Evolutionary conservation across 208 protist genomes (phyloP), one percentile per base, ranked within the genome.

Genomic region (Wallacemonas sp.): DNA sequence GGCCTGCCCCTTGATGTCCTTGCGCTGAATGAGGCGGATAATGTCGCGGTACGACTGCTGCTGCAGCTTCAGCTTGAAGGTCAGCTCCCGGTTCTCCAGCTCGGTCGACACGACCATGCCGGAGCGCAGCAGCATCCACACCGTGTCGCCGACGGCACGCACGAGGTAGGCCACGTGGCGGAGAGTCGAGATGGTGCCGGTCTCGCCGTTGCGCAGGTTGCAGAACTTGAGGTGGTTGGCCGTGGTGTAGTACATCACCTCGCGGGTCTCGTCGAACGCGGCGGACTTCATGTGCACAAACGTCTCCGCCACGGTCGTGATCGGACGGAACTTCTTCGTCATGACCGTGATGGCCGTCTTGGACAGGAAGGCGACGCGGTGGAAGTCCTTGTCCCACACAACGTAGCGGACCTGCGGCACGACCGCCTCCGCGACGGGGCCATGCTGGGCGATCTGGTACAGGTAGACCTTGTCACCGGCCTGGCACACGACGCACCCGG

Each of bases 191-290:
- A 99, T 99, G 33, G 98, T 99, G 52, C 98, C 98, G 31, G 66
- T 87, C 70, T 99, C 98, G 28, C 98, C 97, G 67, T 77, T 97
- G 52, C 73, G 76, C 38, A 94, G 57, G 71, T 83, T 86, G 74
- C 87, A 93, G 80, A 99, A 99, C 74, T 99, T 99, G 50, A 99
- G 90, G 77, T 99, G 99, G 79, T 97, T 98, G 1, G 89, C 78
- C 2, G 99, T 99, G 16, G 95, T 98, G 82, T 99, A 99, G 59
- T 99, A 94, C 41, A 99, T 96, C 5, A 99, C 89, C 33, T 98
- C 91, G 66, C 96, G 82, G 48, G 77, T 81, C 61, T 94, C 88
- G 59, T 97, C 88, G 65, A 97, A 97, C 23, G 71, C 92, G 65
- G 87, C 98, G 41, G 84, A 95, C 85, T 99, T 99, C 57, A 99